Percentiles rank a stretch among this genome's conserved stretches.
These are phyloP conservation scores for Fusarium duplospermum DNA, from an alignment of 2,329 filamentous ascomycete genomes.

Conservation along the genomic window DNA sequence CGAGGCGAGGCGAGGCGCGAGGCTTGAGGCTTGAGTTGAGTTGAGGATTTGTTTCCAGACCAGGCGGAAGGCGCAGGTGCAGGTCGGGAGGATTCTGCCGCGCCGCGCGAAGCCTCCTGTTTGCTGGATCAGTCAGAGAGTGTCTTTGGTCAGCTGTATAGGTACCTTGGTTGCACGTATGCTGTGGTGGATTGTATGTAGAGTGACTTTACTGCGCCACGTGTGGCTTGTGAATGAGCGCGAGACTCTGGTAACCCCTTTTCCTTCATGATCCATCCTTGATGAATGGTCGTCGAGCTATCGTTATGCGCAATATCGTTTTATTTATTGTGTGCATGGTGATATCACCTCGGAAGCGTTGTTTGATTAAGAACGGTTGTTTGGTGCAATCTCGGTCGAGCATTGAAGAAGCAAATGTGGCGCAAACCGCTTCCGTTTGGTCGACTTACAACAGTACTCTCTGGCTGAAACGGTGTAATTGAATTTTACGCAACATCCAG, in stretches of 20 bases:
- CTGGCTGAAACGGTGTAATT: not conserved
- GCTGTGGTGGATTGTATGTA: not conserved
- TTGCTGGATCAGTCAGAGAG: constrained; percentile 24
- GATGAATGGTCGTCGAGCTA: not conserved
- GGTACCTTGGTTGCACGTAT: not conserved
- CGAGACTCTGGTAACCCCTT: not conserved
- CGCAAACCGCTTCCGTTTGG: not conserved
- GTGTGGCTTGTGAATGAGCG: constrained; percentile 17
- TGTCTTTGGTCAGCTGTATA: constrained; percentile 8
- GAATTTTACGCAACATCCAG: not conserved
- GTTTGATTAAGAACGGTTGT: not conserved
- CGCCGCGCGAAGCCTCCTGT: constrained; percentile 31
- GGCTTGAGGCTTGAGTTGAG: constrained; percentile 24
- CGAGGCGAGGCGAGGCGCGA: constrained; percentile 27
- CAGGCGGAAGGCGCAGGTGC: constrained; percentile 8
- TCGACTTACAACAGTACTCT: not conserved
- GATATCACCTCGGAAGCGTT: not conserved
- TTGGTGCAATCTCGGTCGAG: not conserved
- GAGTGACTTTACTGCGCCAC: constrained; percentile 16
- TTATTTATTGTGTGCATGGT: not conserved
- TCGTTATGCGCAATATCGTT: not conserved
- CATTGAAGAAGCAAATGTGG: not conserved
- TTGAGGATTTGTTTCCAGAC: constrained; percentile 32
- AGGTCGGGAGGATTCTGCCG: constrained; percentile 42
- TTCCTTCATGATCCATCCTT: not conserved